Base-by-base conservation (phyloP, 768 basidiomycete species). In the Naematelia encephala region DNA sequence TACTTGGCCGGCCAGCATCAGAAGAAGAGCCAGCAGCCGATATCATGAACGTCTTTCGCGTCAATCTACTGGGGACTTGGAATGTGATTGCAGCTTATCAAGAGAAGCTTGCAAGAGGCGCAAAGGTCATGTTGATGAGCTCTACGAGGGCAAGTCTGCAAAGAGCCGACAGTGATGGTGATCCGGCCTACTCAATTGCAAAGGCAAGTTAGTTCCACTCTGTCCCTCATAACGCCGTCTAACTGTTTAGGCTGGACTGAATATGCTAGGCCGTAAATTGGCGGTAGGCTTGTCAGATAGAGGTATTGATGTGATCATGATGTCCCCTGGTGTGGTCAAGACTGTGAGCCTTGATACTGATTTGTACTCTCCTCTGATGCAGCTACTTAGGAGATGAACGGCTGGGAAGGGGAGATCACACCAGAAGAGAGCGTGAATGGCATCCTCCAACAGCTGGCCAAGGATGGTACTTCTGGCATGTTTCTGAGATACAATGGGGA, bases 261-360 rank as follows among this genome's bases (percentile, higher is more conserved):
- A 54, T 54, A 54, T 54, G 53, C 30, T 54, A 10, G 53, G 53
- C 12, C 53, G 53, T 44, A 34, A 43, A 23, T 19, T 54, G n/a
- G 29, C 53, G 25, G 29, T 43, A 12, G 53, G 45, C 19, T 42
- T 54, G 30, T 21, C 13, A 13, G 29, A 29, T 4, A 29, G 53
- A 22, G 28, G 42, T 12, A 43, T 54, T 16, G 53, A 54, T 44
- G 53, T 54, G 26, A 43, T 54, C 19, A 19, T 54, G 3, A 54
- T 54, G 53, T 42, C 30, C 13, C 53, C 53, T 19, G 53, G 53
- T 11, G 53, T 27, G 3, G 53, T 54, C 42, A 21, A 22, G 11
- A 54, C 53, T 16, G 53, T 54, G 27, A 43, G 39, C 45, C 29
- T 27, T 26, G 21, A 4, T 4, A 22, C 4, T 5, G 21, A 16